phyloP scores from a whole-genome alignment of 148 eudicot genomes.

The Chenopodium quinoa region DNA sequence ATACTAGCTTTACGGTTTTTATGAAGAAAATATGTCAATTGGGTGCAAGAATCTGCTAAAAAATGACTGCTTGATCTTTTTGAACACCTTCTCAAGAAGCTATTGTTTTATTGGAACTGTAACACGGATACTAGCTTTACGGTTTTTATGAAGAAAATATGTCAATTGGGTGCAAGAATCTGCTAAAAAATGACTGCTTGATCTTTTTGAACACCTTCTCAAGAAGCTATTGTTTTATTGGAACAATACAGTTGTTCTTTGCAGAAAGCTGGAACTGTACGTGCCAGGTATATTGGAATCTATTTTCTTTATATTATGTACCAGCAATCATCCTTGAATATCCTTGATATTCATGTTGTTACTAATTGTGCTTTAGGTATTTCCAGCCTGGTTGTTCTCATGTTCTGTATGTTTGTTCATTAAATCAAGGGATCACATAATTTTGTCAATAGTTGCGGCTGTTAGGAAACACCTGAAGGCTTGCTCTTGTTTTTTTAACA shows the following conservation, averaged over 20 bases:
- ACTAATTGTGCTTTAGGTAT: background rate
- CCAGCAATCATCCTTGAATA: background rate
- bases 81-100: background rate
- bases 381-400: background rate
- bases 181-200: background rate
- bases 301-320: background rate
- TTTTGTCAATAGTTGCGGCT: background rate
- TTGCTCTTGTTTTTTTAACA: background rate
- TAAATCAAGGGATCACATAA: background rate
- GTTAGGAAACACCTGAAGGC: background rate
- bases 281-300: background rate
- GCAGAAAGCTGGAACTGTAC: background rate
- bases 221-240: background rate
- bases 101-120: no score
- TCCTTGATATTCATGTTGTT: background rate
- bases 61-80: background rate
- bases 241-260: background rate
- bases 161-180: background rate
- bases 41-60: background rate
- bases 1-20: background rate
- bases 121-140: background rate
- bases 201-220: background rate
- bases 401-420: background rate
- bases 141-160: background rate
- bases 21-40: background rate